Conservation (phyloP, 2,329 filamentous ascomycete genomes). For the Aspergillus japonicus region DNA sequence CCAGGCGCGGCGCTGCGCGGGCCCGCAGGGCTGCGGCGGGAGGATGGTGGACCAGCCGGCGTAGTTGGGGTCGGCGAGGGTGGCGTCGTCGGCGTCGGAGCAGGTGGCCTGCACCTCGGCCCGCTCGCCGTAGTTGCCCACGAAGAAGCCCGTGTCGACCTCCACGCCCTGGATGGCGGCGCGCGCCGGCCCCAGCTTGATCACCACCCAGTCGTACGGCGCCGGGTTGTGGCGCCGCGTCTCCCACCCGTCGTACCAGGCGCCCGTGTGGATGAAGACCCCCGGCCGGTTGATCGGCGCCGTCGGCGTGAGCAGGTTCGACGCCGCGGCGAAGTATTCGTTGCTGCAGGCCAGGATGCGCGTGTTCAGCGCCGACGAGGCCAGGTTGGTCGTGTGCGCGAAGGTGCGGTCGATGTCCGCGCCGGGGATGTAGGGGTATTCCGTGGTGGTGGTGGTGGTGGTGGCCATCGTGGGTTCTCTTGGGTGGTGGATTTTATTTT, state of each 20-base stretch:
- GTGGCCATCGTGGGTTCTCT: conserved; percentile 5
- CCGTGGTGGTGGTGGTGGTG: conserved; percentile 10
- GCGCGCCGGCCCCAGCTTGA: conserved; percentile 55
- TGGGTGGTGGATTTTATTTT: no score
- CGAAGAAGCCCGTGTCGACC: conserved; percentile 47
- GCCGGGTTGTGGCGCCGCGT: conserved; percentile 60
- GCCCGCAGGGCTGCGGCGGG: conserved; percentile 39
- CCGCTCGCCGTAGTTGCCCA: conserved; percentile 47
- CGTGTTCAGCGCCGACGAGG: conserved; percentile 49
- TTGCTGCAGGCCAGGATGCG: conserved; percentile 57
- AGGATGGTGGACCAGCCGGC: conserved; percentile 42
- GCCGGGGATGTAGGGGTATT: conserved; percentile 37
- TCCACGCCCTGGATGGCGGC: conserved; percentile 44
- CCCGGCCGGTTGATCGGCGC: conserved; percentile 57
- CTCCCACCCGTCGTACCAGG: conserved; percentile 67
- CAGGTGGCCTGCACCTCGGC: conserved; percentile 41
- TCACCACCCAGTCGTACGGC: conserved; percentile 60
- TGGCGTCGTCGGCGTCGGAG: conserved; percentile 26
- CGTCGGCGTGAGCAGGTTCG: conserved; percentile 59
- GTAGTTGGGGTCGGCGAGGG: conserved; percentile 35
- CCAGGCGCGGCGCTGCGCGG: conserved; percentile 45
- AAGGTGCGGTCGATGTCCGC: conserved; percentile 56
- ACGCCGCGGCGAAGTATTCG: conserved; percentile 61
- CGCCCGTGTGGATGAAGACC: conserved; percentile 59
- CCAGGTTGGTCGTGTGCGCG: conserved; percentile 53